Base-by-base conservation (phyloP, 2,329 filamentous ascomycete species). In the Stagonosporopsis tanaceti region DNA sequence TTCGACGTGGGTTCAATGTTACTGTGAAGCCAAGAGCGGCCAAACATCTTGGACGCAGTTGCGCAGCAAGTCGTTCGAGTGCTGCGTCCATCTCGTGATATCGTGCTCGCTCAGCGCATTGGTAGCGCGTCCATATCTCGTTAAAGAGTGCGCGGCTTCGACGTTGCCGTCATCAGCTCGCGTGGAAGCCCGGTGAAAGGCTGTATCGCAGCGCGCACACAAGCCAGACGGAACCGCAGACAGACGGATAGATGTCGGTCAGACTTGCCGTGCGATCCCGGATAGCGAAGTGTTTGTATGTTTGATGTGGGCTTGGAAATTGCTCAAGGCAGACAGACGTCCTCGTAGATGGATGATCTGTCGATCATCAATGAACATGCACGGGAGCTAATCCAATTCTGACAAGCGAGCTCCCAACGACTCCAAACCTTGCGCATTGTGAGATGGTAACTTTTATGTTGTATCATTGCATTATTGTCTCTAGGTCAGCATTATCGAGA, bases 311-410 rank as follows among this genome's bases (percentile, higher is more conserved):
- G 53, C 47, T 53, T 48, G 44, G 41, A 37, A 14, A 39, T 30
- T 50, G 39, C 44, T 41, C 48, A 45, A n/a, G 25, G 48, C 54
- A 50, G 40, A 48, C 54, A 50, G 40, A 48, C 11, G 27, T 37
- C 37, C 42, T 51, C 24, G 35, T 30, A 37, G 20, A 35, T 39
- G 39, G 35, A 28, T 35, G 54, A 46, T 53, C 34, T 46, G 50
- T 47, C 56, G 50, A 50, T 59, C 50, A 28, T 46, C 48, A 32
- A 34, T 38, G 47, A 32, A 32, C 20, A 17, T n/a, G 27, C 37
- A 15, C 47, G 48, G 42, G 40, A 50, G 28, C 46, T 53, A 53
- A n/a, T 17, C 50, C n/a, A 25, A 5, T 40, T 40, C 37, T n/a
- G 50, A 46, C 38, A 53, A 50, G 40, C 20, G 53, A 30, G 45